Conservation (phyloP, 169 alveolate species). For the Plasmodium falciparum region DNA sequence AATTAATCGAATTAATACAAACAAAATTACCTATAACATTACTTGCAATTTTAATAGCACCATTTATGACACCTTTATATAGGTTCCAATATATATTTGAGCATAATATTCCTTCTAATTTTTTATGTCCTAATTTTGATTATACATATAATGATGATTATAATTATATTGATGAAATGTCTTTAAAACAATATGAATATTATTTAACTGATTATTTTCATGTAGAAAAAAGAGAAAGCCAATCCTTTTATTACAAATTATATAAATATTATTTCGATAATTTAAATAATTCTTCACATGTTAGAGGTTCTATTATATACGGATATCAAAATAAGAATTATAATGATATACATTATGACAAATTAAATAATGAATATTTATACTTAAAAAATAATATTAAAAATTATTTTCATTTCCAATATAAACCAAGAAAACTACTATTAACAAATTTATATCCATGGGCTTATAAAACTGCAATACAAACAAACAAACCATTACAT, state of each 20-base stretch:
- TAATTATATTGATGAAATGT: constrained; percentile 58
- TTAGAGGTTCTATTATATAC: constrained; percentile 68
- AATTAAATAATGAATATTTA: constrained; percentile 53
- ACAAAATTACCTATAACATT: constrained; percentile 76
- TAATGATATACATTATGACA: constrained; percentile 61
- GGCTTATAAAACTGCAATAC: constrained; percentile 68
- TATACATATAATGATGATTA: constrained; percentile 49
- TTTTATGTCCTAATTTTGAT: constrained; percentile 51
- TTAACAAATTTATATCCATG: constrained; percentile 60
- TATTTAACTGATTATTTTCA: constrained; percentile 73
- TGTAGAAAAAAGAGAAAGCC: constrained; percentile 45
- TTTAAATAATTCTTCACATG: constrained; percentile 48
- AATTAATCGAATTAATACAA: constrained; percentile 74
- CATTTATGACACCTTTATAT: constrained; percentile 69
- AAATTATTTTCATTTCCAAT: constrained; percentile 67
- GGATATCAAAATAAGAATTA: constrained; percentile 53
- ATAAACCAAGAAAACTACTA: constrained; percentile 65
- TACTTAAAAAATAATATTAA: constrained; percentile 49
- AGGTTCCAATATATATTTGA: constrained; percentile 66
- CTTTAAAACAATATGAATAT: constrained; percentile 65
- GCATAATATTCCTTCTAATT: constrained; percentile 45
- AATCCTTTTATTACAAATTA: constrained; percentile 22
- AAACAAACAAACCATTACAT: constrained; percentile 65
- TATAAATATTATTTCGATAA: constrained; percentile 51
- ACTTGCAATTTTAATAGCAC: constrained; percentile 71